A percentile compares a stretch with the other conserved stretches of the same genome.
Conservation (phyloP, 2,329 filamentous ascomycete genomes). For the Cucurbitaria berberidis region DNA sequence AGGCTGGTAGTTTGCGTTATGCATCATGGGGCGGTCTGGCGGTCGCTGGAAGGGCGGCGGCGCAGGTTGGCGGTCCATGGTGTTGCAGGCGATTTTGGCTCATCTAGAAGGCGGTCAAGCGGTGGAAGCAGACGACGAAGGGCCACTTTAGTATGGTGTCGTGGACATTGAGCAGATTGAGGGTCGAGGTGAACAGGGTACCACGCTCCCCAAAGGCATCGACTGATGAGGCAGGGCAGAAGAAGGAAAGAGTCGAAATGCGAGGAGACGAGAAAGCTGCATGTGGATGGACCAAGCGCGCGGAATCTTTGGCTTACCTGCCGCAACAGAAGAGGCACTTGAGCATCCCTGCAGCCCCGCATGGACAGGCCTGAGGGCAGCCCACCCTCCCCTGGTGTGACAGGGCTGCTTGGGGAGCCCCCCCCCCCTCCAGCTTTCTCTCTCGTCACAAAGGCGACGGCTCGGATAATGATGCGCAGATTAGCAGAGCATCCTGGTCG, state of each 20-base stretch:
- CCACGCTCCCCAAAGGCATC: not conserved
- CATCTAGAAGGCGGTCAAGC: conserved; percentile 13
- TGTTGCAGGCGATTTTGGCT: conserved; percentile 16
- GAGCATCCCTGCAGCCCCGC: conserved; percentile 22
- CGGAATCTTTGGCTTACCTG: conserved; percentile 4
- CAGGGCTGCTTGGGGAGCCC: conserved; percentile 6
- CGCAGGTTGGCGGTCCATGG: conserved; percentile 49
- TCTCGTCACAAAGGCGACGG: not conserved
- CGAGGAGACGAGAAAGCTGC: conserved; percentile 26
- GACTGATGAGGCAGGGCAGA: not conserved
- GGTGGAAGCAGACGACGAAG: not conserved
- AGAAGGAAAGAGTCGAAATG: conserved; percentile 1
- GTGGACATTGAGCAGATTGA: too few relatives aligned
- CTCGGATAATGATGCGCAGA: conserved; percentile 8
- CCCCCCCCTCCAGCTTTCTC: not conserved
- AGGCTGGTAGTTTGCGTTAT: conserved; percentile 63
- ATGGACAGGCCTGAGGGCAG: conserved; percentile 1
- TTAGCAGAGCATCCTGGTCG: not conserved
- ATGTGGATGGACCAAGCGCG: conserved; percentile 15
- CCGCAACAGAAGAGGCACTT: conserved; percentile 1
- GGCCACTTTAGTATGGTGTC: not conserved
- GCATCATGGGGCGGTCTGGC: conserved; percentile 52
- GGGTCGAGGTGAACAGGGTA: too few relatives aligned
- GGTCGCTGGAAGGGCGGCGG: conserved; percentile 49
- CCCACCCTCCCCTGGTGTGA: conserved; percentile 4